These are phyloP conservation scores for Schizophyllum commune DNA, from an alignment of 1,284 basidiomycete genomes.

Conservation along the genomic window DNA sequence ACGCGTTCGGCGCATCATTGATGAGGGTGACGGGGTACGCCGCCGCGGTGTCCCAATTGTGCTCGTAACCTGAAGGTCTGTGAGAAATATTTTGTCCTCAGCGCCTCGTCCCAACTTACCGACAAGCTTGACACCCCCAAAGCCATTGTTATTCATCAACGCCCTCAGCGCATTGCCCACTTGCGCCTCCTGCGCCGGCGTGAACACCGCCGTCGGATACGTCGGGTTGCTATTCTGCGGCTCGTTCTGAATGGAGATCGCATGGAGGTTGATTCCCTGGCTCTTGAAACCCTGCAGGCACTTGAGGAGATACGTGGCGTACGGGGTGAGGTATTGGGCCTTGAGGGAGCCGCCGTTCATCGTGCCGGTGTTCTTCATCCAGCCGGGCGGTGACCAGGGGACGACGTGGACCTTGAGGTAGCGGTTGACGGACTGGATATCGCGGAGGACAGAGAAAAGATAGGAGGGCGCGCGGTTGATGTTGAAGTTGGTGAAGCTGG, in stretches of 20 bases:
- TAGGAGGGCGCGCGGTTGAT: constrained; percentile 40
- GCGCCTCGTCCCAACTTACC: constrained; percentile 26
- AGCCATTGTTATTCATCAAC: constrained; percentile 41
- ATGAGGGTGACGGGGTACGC: constrained; percentile 41
- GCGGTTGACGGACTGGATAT: constrained; percentile 38
- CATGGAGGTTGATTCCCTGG: constrained; percentile 40
- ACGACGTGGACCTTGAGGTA: constrained; percentile 35
- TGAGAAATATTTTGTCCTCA: neutral
- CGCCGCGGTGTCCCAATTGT: constrained; percentile 46
- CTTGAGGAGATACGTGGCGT: constrained; percentile 46
- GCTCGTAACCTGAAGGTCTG: constrained; percentile 23
- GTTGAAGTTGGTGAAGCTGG: constrained; percentile 33
- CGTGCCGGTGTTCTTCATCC: constrained; percentile 44
- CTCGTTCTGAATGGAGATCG: constrained; percentile 48
- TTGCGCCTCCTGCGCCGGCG: constrained; percentile 33
- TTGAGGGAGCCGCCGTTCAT: constrained; percentile 42
- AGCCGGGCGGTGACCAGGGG: constrained; percentile 53
- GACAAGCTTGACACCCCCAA: constrained; percentile 38
- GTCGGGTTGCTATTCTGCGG: constrained; percentile 45
- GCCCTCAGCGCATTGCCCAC: constrained; percentile 37
- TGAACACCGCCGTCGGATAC: constrained; percentile 33
- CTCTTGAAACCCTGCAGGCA: constrained; percentile 42
- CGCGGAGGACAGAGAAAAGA: constrained; percentile 41
- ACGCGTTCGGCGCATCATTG: constrained; percentile 33
- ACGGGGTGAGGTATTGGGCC: constrained; percentile 29